phyloP scores from a whole-genome alignment of 805 yeast species.

The Wickerhamomyces sydowiorum region DNA sequence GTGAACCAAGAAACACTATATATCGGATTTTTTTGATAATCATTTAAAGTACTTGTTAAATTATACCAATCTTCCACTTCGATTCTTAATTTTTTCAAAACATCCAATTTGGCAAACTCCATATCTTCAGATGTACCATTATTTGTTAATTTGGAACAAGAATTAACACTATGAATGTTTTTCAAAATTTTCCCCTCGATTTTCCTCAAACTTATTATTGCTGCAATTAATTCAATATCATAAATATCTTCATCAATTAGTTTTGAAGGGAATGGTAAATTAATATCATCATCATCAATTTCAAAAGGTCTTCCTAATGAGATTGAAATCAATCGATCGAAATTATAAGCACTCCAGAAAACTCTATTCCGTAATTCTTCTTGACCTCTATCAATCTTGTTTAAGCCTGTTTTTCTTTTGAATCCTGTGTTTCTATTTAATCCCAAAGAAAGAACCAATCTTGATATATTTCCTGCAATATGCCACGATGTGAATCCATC shows the following conservation, averaged over 20 bases:
- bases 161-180: slow-evolving; percentile 39
- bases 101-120: slow-evolving; percentile 2
- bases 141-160: slow-evolving; percentile 19
- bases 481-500: slow-evolving; percentile 48
- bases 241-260: slow-evolving; percentile 35
- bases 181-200: slow-evolving; percentile 43
- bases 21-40: slow-evolving; percentile 9
- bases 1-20: slow-evolving; percentile 27
- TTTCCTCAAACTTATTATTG: slow-evolving; percentile 37
- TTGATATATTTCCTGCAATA: slow-evolving; percentile 39
- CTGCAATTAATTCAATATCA: slow-evolving; percentile 33
- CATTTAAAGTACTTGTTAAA: slow-evolving; percentile 14
- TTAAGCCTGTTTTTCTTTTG: slow-evolving; percentile 17
- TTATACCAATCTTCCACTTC: slow-evolving; percentile 32
- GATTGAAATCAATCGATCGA: slow-evolving; percentile 42
- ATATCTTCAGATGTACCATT: slow-evolving; percentile 1
- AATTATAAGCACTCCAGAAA: slow-evolving; percentile 44
- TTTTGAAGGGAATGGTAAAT: slow-evolving; percentile 35
- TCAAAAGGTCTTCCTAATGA: slow-evolving; percentile 45
- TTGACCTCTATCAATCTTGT: neutral
- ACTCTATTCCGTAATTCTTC: slow-evolving; percentile 30
- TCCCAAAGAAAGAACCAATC: slow-evolving; percentile 40
- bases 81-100: slow-evolving; percentile 7
- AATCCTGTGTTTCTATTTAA: slow-evolving; percentile 33
- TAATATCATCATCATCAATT: slow-evolving; percentile 45